These are phyloP conservation scores for Rubia occidens DNA, from an alignment of 305 asterid genomes.

Conservation along the genomic window DNA sequence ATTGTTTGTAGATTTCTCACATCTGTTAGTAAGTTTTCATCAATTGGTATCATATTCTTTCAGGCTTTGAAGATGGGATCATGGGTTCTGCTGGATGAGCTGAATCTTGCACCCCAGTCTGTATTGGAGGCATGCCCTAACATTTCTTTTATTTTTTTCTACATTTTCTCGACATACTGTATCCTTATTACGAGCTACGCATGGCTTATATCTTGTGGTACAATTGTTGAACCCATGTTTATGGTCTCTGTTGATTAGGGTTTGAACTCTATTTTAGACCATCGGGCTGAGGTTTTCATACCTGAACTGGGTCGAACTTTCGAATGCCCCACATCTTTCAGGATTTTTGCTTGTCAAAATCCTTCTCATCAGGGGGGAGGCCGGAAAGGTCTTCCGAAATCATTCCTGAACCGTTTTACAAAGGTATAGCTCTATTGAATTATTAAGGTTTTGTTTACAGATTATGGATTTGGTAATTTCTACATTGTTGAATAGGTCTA, in stretches of 20 bases:
- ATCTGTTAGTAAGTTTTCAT: constrained; percentile 13
- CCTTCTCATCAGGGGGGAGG: constrained; percentile 98
- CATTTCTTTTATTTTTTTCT: constrained; percentile 9
- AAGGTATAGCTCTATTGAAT: constrained; percentile 46
- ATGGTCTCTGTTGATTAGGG: constrained; percentile 41
- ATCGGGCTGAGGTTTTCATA: constrained; percentile 96
- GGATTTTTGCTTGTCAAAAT: constrained; percentile 97
- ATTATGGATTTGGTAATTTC: not conserved
- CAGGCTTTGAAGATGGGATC: constrained; percentile 96
- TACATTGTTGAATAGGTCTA: constrained; percentile 52
- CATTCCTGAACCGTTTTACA: constrained; percentile 92
- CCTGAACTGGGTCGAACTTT: constrained; percentile 84
- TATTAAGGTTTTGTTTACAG: not conserved
- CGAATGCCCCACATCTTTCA: constrained; percentile 80
- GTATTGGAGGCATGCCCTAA: constrained; percentile 74
- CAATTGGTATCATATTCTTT: constrained; percentile 16
- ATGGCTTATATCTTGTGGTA: not conserved
- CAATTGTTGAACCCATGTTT: not conserved
- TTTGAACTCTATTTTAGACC: constrained; percentile 90
- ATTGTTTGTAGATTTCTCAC: constrained; percentile 8
- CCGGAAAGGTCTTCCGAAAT: constrained; percentile 93
- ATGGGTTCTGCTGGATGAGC: constrained; percentile 97
- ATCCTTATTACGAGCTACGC: not conserved
- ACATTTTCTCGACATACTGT: constrained; percentile 7
- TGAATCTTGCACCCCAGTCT: constrained; percentile 97